These are phyloP conservation scores for Pisolithus albus DNA, from an alignment of 768 basidiomycete genomes.

Conservation along the genomic window DNA sequence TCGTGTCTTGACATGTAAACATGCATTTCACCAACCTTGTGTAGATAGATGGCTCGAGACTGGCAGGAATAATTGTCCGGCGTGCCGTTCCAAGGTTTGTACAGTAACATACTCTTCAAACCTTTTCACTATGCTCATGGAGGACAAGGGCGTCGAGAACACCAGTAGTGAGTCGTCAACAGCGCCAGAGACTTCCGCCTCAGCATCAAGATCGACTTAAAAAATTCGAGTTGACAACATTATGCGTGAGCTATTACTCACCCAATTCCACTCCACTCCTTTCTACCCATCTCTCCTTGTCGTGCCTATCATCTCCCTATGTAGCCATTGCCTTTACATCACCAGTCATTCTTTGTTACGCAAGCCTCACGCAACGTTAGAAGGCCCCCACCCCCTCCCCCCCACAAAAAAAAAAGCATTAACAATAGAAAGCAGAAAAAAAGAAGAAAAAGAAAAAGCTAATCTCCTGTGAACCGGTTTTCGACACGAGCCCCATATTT, in stretches of 20 bases:
- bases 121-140: not conserved
- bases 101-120: not conserved
- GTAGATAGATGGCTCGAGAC: conserved; percentile 85
- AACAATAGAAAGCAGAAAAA: not conserved
- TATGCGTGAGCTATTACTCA: not conserved
- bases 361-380: not conserved
- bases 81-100: conserved; percentile 72
- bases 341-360: not conserved
- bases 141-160: conserved; percentile 18
- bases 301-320: not conserved
- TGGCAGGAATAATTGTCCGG: conserved; percentile 88
- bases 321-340: not conserved
- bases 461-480: not conserved
- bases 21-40: conserved; percentile 85
- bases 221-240: not conserved
- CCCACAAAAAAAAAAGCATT: no score
- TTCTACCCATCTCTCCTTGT: not conserved
- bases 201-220: not conserved
- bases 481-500: conserved; percentile 4
- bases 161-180: conserved; percentile 9
- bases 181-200: conserved; percentile 1
- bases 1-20: conserved; percentile 74
- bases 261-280: not conserved
- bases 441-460: not conserved
- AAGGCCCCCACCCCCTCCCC: no score